Percentiles rank a stretch among this genome's conserved stretches.
Conservation (phyloP, 371 early-diverging fungal species). For the Circinella umbellata region DNA sequence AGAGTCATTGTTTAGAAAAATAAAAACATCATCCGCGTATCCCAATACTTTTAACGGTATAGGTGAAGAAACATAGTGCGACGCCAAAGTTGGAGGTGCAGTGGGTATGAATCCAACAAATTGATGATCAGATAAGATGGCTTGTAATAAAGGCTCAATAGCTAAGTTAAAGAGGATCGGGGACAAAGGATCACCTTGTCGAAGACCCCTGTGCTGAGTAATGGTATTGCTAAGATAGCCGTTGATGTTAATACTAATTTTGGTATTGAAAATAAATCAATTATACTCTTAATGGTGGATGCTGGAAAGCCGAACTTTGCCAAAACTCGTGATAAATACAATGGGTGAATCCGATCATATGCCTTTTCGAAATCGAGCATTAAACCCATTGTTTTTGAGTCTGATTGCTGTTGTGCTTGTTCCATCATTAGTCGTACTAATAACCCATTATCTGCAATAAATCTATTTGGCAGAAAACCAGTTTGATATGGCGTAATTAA, state of each 20-base stretch:
- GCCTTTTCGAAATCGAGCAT: constrained; percentile 25
- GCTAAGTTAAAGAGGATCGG: constrained; percentile 36
- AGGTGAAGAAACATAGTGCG: no score
- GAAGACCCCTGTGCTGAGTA: constrained; percentile 24
- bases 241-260: constrained; percentile 23
- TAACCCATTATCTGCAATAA: constrained; percentile 22
- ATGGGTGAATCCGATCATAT: constrained; percentile 18
- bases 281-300: background rate
- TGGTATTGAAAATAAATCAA: constrained; percentile 21
- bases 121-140: constrained; percentile 5
- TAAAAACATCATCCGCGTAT: no score
- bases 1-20: no score
- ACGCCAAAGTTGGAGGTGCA: no score
- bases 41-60: no score
- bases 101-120: no score
- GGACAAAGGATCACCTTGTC: constrained; percentile 33
- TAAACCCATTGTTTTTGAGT: background rate
- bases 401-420: background rate
- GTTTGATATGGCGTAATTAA: constrained; percentile 14
- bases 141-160: constrained; percentile 31
- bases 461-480: constrained; percentile 16
- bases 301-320: constrained; percentile 7
- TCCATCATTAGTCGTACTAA: background rate
- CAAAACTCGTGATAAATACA: constrained; percentile 8
- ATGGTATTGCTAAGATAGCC: constrained; percentile 18